A percentile compares a stretch with the other conserved stretches of the same genome.
phyloP scores from a whole-genome alignment of 768 basidiomycete species.

The Kockovaella imperatae region DNA sequence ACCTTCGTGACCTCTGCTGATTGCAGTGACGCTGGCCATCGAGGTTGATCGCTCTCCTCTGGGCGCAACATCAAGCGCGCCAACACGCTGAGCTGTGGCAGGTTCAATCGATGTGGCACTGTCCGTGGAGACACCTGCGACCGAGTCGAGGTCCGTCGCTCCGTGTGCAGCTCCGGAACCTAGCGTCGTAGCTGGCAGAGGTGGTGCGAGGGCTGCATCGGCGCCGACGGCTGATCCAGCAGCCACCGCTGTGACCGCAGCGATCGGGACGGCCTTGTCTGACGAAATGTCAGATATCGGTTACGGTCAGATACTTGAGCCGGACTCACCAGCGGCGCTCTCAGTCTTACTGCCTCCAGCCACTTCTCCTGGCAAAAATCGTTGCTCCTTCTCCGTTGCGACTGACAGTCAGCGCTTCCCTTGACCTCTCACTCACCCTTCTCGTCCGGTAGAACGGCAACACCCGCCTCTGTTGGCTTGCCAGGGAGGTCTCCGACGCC shows the following conservation, averaged over 20 bases:
- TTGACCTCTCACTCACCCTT: slow-evolving; percentile 12
- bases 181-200: slow-evolving; percentile 23
- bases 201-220: slow-evolving; percentile 14
- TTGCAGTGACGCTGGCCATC: slow-evolving; percentile 32
- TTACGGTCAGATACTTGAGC: too few relatives aligned
- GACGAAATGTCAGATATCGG: too few relatives aligned
- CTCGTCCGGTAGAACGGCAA: slow-evolving; percentile 35
- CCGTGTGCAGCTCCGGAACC: slow-evolving; percentile 24
- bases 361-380: too few relatives aligned
- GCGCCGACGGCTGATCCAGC: background rate
- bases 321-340: too few relatives aligned
- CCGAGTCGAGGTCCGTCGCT: slow-evolving; percentile 24
- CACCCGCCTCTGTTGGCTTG: slow-evolving; percentile 20
- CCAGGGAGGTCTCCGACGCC: slow-evolving; percentile 37
- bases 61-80: too few relatives aligned
- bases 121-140: background rate
- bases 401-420: background rate
- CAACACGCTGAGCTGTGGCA: background rate
- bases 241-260: background rate
- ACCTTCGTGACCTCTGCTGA: slow-evolving; percentile 30
- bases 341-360: too few relatives aligned
- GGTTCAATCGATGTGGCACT: too few relatives aligned
- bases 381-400: too few relatives aligned
- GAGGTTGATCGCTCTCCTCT: slow-evolving; percentile 24
- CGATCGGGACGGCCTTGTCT: too few relatives aligned